Conservation (phyloP, 495 filamentous ascomycete genomes). For the Xylona heveae region DNA sequence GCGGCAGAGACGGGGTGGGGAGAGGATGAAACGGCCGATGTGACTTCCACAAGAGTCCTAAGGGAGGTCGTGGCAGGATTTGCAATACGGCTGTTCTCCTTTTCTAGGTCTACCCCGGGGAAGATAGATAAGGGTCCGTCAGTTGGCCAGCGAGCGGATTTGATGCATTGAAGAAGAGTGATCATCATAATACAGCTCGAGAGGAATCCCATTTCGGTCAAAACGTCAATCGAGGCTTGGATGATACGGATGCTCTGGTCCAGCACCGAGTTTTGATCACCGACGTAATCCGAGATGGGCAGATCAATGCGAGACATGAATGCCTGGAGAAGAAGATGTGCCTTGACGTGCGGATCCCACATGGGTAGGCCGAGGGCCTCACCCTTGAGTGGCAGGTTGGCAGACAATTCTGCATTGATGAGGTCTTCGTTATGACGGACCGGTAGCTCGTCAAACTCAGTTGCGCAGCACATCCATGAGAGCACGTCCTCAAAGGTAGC, state of each 20-base stretch:
- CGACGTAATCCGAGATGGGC: constrained; percentile 92
- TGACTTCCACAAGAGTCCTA: constrained; percentile 8
- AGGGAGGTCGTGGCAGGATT: constrained; percentile 14
- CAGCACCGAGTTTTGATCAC: constrained; percentile 72
- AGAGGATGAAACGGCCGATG: constrained; percentile 10
- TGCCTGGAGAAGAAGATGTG: constrained; percentile 82
- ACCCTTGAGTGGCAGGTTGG: constrained; percentile 47
- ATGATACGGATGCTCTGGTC: constrained; percentile 96
- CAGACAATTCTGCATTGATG: constrained; percentile 81
- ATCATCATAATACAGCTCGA: constrained; percentile 59
- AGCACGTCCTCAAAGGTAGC: constrained; percentile 74
- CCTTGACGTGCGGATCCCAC: constrained; percentile 98
- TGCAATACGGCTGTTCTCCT: constrained; percentile 17
- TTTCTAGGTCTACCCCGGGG: constrained; percentile 43
- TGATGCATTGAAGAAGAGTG: constrained; percentile 72
- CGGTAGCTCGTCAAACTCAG: constrained; percentile 92
- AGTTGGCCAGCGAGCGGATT: constrained; percentile 76
- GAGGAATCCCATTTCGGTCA: constrained; percentile 75
- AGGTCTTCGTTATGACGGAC: constrained; percentile 99
- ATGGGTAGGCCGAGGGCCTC: constrained; percentile 61
- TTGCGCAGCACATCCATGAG: constrained; percentile 80
- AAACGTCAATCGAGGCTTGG: constrained; percentile 71
- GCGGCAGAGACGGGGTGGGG: constrained; percentile 9
- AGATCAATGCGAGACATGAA: constrained; percentile 84
- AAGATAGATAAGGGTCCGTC: constrained; percentile 64